Percentiles rank a stretch among this genome's conserved stretches.
These are phyloP conservation scores for Albizia julibrissin DNA, from an alignment of 306 rosid species.

Conservation along the genomic window DNA sequence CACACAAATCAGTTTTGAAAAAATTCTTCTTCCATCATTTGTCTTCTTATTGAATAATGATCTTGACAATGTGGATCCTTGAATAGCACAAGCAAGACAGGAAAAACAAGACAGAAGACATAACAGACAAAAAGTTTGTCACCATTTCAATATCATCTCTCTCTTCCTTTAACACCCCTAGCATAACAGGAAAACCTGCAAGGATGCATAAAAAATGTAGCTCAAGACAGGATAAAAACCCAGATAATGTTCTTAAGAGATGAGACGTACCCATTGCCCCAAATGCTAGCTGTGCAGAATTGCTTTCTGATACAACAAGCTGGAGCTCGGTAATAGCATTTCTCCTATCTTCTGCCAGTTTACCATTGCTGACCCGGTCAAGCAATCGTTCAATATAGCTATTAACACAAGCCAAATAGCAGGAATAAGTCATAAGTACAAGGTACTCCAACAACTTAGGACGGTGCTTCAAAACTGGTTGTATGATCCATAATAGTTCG, in stretches of 20 bases:
- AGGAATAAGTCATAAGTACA: conserved; percentile 10
- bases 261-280: conserved; percentile 83
- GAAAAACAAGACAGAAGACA: conserved; percentile 21
- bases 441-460: not conserved
- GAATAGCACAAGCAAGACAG: conserved; percentile 15
- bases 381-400: conserved; percentile 91
- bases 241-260: conserved; percentile 4
- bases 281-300: conserved; percentile 77
- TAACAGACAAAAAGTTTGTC: conserved; percentile 28
- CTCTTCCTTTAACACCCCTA: conserved; percentile 79
- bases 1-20: conserved; percentile 16
- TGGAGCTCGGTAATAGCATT: conserved; percentile 87
- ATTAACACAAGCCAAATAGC: conserved; percentile 26
- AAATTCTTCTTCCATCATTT: not conserved
- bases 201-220: conserved; percentile 25
- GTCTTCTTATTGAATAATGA: not conserved
- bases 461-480: not conserved
- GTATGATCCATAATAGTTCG: conserved; percentile 9
- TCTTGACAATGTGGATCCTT: conserved; percentile 13
- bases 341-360: conserved; percentile 85
- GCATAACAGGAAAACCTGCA: conserved; percentile 85
- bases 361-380: conserved; percentile 90
- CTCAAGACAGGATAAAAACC: not conserved
- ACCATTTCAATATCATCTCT: conserved; percentile 97
- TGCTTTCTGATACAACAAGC: conserved; percentile 81